phyloP scores from a whole-genome alignment of 1,284 basidiomycete genomes.

The Kwoniella shivajii region DNA sequence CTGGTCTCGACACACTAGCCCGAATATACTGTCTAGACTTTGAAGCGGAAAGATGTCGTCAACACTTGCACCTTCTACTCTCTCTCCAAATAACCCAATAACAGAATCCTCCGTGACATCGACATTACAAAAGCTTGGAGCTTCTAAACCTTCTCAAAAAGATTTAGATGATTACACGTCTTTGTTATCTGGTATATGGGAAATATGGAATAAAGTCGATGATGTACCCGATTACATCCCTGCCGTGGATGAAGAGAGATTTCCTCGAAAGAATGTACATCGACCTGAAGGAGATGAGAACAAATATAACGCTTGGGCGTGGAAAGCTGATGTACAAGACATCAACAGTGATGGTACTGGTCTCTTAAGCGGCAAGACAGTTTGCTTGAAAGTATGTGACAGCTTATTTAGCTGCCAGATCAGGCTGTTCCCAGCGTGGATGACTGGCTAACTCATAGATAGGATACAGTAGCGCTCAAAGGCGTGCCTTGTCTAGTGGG shows the following conservation, averaged over 20 bases:
- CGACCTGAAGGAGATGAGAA: conserved; percentile 26
- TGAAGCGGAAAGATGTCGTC: neutral
- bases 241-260: conserved; percentile 29
- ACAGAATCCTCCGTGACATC: too few species aligned
- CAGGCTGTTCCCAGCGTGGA: too few species aligned
- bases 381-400: conserved; percentile 35
- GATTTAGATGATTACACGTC: conserved; percentile 20
- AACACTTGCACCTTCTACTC: neutral
- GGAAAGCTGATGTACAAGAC: conserved; percentile 24
- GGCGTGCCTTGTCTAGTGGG: conserved; percentile 37
- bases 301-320: conserved; percentile 36
- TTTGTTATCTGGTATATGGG: conserved; percentile 35
- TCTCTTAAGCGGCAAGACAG: conserved; percentile 31
- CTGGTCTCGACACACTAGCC: too few species aligned
- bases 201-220: conserved; percentile 36
- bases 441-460: neutral
- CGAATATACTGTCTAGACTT: too few species aligned
- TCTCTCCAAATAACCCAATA: neutral
- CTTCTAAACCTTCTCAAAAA: too few species aligned
- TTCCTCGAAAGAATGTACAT: conserved; percentile 28
- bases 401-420: too few species aligned
- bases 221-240: conserved; percentile 40
- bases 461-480: conserved; percentile 22
- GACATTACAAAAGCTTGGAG: too few species aligned
- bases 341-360: conserved; percentile 7